Base-by-base conservation (phyloP, 371 early-diverging fungal species). In the Syncephalis plumigaleata region DNA sequence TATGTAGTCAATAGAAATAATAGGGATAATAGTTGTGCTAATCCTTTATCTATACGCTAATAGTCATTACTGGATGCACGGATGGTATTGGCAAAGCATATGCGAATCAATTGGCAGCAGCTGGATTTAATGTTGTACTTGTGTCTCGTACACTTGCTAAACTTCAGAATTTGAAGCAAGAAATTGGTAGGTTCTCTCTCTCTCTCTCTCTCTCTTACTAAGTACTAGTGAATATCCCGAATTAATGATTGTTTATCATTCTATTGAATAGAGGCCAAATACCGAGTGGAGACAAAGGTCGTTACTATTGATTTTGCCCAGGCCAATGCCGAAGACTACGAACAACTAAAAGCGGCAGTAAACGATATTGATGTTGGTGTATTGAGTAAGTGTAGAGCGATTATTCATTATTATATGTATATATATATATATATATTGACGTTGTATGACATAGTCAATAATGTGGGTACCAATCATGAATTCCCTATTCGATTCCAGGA, bases 1-100 rank as follows among this genome's bases (percentile, higher is more conserved):
- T 82, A 72, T 57, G 66, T 39, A 45, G 20, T 36, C 39, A 31
- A 3, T 5, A 17, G 21, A 24, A 5, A 3, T 8, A 7, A 36
- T 3, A 5, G 3, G 26, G 37, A 36, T 23, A 47, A 16, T 17
- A 27, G n/a, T 25, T 36, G n/a, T 7, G 11, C 20, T 2, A n/a
- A n/a, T n/a, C n/a, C n/a, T n/a, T 54, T 42, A 11, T 26, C 0
- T 36, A 0, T 8, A 24, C 18, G 15, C 24, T 36, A 15, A 9
- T 60, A 78, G 84, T 97, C 45, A 73, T 98, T 40, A 98, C 98
- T 44, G 99, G 98, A 47, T 92, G 94, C 16, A 87, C 96, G 9
- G 98, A 95, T 68, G 98, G 96, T 44, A 92, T 97, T 63, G 98
- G 98, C 36, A 84, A 80, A 56, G 95, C 87, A 55, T 87, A 94